Evolutionary conservation across 306 rosid genomes (phyloP), one percentile per base, ranked within the genome.

Genomic region (Vigna hirtella): DNA sequence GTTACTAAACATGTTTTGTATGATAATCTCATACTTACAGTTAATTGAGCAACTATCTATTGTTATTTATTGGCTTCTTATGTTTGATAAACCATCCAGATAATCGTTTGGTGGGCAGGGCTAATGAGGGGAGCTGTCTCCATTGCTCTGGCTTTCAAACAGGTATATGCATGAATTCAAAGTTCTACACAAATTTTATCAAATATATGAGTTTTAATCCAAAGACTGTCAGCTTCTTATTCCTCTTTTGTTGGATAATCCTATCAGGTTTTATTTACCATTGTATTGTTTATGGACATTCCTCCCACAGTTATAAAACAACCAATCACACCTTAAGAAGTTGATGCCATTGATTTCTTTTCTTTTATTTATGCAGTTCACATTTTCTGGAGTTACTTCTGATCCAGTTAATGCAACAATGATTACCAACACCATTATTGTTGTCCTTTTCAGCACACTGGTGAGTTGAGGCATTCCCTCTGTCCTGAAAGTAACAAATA

Each of bases 81-180:
- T 12, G n/a, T 63, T 80, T 70, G 30, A 24, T 64, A 26, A 52
- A 55, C 65, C 77, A 58, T 83, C 32, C 77, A 94, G 97, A 72
- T 87, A 79, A 73, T 90, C 70, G 89, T 94, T 78, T 94, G 98
- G 93, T 94, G 98, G 98, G 97, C 97, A 9, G 97, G 98, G 13
- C 90, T 94, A 22, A 94, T 94, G 84, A 84, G 97, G 71, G 98
- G 97, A 66, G 98, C 97, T 17, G 97, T 94, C 42, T 94, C 97
- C 28, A 89, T 94, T 77, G 98, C 98, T 76, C 69, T 94, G 82
- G 98, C 98, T 74, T 94, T 94, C 81, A 90, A 92, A 87, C 95
- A 92, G 88, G 98, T 88, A 83, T 16, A 14, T 70, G 26, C 7
- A 67, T 47, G 45, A 78, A 47, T 72, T 51, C 67, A 16, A 18